These are phyloP conservation scores for Triticum dicoccoides DNA, from an alignment of 176 grass and related monocot species.

Conservation along the genomic window DNA sequence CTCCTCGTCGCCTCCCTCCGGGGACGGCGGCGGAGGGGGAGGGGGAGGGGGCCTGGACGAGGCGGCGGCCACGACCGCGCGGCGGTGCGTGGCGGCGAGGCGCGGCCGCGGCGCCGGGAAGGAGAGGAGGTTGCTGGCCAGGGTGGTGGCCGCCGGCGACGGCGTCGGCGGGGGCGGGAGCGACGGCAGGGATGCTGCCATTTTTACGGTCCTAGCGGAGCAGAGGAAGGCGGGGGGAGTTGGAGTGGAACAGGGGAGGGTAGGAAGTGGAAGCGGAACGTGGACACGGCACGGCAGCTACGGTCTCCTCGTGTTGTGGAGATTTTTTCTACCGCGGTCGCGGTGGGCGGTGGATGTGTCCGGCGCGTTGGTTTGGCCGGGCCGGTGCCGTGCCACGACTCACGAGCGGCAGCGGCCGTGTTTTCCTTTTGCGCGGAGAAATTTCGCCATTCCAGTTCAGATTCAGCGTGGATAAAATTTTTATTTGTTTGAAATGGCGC, in stretches of 20 bases:
- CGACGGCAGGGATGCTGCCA: slow-evolving; percentile 49
- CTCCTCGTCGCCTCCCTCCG: slow-evolving; percentile 29
- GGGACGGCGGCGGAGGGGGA: slow-evolving; percentile 25
- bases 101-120: slow-evolving; percentile 31
- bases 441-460: too few relatives aligned
- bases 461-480: too few relatives aligned
- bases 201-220: slow-evolving; percentile 9
- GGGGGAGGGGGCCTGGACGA: slow-evolving; percentile 26
- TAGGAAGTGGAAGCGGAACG: neutral
- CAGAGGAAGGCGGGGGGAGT: neutral
- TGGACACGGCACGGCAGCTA: slow-evolving; percentile 38
- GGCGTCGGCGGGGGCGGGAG: slow-evolving; percentile 20
- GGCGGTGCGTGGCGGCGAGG: slow-evolving; percentile 22
- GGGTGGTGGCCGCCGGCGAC: slow-evolving; percentile 6
- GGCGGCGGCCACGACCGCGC: slow-evolving; percentile 33
- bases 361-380: slow-evolving; percentile 15
- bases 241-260: neutral
- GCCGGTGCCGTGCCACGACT: neutral
- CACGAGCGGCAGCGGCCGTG: neutral
- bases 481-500: too few relatives aligned
- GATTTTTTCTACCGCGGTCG: slow-evolving; percentile 35
- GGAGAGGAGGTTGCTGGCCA: slow-evolving; percentile 29
- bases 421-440: too few relatives aligned
- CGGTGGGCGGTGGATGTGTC: slow-evolving; percentile 1
- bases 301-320: neutral